phyloP scores from a whole-genome alignment of 257 asterid genomes.

The Solanum infundibuliforme region DNA sequence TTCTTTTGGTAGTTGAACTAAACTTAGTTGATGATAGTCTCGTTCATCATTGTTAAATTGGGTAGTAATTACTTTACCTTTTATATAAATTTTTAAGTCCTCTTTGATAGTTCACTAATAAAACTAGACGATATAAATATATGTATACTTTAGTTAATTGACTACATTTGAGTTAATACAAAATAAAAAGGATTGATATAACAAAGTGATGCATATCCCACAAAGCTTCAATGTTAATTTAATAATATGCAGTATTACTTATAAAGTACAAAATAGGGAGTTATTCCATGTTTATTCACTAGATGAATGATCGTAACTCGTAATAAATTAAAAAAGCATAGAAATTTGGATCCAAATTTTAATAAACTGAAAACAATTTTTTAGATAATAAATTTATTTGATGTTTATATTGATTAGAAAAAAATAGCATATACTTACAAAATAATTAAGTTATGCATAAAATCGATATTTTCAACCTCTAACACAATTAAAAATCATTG shows the following conservation, averaged over 20 bases:
- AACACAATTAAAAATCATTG: no score
- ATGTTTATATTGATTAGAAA: no score
- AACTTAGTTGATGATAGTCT: not conserved
- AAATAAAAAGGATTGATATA: not conserved
- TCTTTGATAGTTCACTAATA: not conserved
- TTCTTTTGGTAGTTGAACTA: not conserved
- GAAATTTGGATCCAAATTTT: not conserved
- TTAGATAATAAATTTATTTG: no score
- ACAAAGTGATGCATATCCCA: not conserved
- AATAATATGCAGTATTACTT: not conserved
- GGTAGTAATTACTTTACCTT: no score
- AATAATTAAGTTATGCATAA: no score
- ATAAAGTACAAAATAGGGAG: no score
- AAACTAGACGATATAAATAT: not conserved
- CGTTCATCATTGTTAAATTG: not conserved
- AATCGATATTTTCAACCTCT: no score
- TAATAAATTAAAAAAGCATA: not conserved
- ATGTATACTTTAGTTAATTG: not conserved
- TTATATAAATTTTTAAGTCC: no score
- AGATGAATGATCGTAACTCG: not conserved
- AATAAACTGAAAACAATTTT: not conserved
- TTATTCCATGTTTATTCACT: not conserved
- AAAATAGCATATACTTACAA: not conserved
- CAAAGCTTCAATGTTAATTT: not conserved
- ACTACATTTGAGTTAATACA: not conserved